Percentiles rank a stretch among this genome's conserved stretches.
Conservation (phyloP, 1,284 basidiomycete species). For the Fomitopsis pinicola region DNA sequence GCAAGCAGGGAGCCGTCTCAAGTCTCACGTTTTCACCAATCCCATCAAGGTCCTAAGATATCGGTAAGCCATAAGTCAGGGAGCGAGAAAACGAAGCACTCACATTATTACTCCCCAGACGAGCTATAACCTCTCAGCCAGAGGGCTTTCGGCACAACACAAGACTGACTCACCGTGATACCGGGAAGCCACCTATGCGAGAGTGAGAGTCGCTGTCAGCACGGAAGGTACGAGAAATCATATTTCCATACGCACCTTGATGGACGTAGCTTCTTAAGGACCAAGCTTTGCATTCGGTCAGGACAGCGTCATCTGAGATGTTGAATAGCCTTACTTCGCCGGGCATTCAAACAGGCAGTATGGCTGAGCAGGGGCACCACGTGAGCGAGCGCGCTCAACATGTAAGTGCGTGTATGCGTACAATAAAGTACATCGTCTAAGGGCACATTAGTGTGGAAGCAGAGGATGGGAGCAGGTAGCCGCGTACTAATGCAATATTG, state of each 20-base stretch:
- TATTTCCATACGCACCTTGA: conserved; percentile 13
- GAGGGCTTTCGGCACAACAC: too few species aligned
- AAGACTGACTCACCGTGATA: conserved; percentile 22
- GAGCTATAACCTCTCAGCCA: too few species aligned
- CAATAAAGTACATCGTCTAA: conserved; percentile 72
- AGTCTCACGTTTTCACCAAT: conserved; percentile 50
- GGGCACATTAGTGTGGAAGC: neutral
- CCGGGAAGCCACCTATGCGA: conserved; percentile 25
- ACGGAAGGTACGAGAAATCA: neutral
- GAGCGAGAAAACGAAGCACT: conserved; percentile 31
- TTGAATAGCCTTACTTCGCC: conserved; percentile 38
- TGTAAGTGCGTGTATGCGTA: conserved; percentile 31
- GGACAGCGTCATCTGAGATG: neutral
- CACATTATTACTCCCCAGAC: conserved; percentile 3
- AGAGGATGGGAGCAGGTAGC: conserved; percentile 3
- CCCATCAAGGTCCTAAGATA: conserved; percentile 55
- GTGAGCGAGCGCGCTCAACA: conserved; percentile 31
- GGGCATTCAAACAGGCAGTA: conserved; percentile 62
- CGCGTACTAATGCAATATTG: conserved; percentile 58
- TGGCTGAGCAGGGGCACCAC: conserved; percentile 19
- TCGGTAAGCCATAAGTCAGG: neutral
- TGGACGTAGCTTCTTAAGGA: conserved; percentile 30
- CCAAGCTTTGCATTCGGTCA: conserved; percentile 17
- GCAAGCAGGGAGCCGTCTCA: too few species aligned
- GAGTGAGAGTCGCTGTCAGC: neutral